phyloP scores from a whole-genome alignment of 176 grass and related monocot species.

The Hsuehochloa calcarea region DNA sequence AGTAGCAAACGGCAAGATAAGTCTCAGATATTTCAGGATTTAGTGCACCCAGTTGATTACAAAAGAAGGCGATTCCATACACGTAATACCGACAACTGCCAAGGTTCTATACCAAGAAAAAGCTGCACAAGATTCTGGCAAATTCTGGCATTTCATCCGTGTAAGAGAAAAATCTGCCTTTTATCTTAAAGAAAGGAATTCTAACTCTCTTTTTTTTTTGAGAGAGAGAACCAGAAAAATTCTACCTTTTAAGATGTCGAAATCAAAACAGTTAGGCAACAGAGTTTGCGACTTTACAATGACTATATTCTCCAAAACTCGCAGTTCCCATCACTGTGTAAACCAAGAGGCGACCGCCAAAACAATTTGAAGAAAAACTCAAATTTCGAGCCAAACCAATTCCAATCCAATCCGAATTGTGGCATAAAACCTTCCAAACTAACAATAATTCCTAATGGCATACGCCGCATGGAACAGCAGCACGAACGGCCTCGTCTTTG shows the following conservation, averaged over 20 bases:
- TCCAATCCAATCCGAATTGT: constrained; percentile 1
- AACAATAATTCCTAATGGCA: not conserved
- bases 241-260: constrained; percentile 42
- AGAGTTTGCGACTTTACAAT: constrained; percentile 37
- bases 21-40: constrained; percentile 34
- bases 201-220: not conserved
- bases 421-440: not conserved
- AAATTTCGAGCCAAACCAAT: not conserved
- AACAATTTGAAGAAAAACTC: not conserved
- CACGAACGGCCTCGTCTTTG: not conserved
- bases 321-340: constrained; percentile 32
- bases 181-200: constrained; percentile 10
- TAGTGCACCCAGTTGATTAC: constrained; percentile 11
- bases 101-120: constrained; percentile 21
- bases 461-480: not conserved
- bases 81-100: constrained; percentile 16
- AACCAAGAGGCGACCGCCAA: not conserved
- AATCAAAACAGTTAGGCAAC: constrained; percentile 53
- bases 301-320: constrained; percentile 19
- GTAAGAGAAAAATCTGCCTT: constrained; percentile 12
- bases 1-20: constrained; percentile 30
- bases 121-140: constrained; percentile 25
- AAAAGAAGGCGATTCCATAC: constrained; percentile 16
- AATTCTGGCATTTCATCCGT: not conserved
- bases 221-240: constrained; percentile 16